These are phyloP conservation scores for Pittosporum tobira DNA, from an alignment of 129 eudicot species.

Conservation along the genomic window DNA sequence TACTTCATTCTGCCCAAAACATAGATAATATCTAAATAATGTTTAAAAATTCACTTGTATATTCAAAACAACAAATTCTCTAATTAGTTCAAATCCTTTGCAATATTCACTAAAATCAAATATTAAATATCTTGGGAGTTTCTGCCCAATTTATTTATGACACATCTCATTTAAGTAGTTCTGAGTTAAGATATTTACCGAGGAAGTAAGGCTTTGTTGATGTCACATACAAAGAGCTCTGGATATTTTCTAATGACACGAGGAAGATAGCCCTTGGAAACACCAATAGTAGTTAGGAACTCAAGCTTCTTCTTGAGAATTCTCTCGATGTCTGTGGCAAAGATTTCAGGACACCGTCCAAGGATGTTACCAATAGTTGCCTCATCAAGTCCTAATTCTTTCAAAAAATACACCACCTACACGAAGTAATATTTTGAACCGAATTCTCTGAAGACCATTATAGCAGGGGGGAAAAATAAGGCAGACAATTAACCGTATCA, in stretches of 20 bases:
- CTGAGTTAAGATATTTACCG: slow-evolving; percentile 35
- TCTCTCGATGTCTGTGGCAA: slow-evolving; percentile 42
- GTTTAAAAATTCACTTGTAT: background rate
- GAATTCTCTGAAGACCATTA: background rate
- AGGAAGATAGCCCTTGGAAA: slow-evolving; percentile 49
- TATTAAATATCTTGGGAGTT: background rate
- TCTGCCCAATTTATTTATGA: background rate
- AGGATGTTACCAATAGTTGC: slow-evolving; percentile 46
- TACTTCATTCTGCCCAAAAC: slow-evolving; percentile 48
- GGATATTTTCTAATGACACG: slow-evolving; percentile 76
- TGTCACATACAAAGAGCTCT: slow-evolving; percentile 63
- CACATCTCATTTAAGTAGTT: background rate
- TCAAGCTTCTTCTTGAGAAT: slow-evolving; percentile 59
- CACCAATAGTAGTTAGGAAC: slow-evolving; percentile 48
- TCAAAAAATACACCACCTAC: slow-evolving; percentile 58
- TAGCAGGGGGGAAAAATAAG: background rate
- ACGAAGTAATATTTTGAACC: slow-evolving; percentile 9
- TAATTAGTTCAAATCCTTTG: background rate
- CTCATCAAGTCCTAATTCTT: slow-evolving; percentile 62
- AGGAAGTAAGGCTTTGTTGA: slow-evolving; percentile 55
- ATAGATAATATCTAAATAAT: background rate
- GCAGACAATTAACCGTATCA: background rate
- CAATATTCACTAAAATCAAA: background rate
- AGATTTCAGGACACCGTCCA: slow-evolving; percentile 74
- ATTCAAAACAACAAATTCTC: too few species aligned